phyloP scores from a whole-genome alignment of 768 basidiomycete species.

The Tulasnella calospora region DNA sequence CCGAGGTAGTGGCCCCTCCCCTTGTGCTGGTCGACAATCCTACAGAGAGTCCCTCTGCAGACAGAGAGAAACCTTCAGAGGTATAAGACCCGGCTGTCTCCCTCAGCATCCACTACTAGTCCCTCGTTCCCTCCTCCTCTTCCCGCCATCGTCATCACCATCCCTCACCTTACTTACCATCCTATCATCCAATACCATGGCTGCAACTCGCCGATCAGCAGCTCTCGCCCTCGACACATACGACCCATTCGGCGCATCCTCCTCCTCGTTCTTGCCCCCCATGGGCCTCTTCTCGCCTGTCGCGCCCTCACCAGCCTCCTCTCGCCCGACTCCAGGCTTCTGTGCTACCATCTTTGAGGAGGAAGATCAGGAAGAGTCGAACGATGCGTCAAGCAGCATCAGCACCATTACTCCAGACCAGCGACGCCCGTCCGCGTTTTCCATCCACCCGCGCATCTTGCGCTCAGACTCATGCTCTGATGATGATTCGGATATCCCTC shows the following conservation, averaged over 20 bases:
- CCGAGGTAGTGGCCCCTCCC: neutral
- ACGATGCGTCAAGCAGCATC: neutral
- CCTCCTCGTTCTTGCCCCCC: conserved; percentile 19
- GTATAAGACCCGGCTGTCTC: neutral
- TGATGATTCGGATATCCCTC: conserved; percentile 12
- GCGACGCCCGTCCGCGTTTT: neutral
- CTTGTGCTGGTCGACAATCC: neutral
- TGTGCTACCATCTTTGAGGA: conserved; percentile 24
- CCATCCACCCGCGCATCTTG: conserved; percentile 21
- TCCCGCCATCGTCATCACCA: neutral
- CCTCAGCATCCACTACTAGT: neutral
- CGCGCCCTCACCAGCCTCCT: neutral
- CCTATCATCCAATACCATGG: neutral
- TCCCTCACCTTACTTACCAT: neutral
- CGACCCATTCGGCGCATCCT: conserved; percentile 21
- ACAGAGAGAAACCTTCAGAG: neutral
- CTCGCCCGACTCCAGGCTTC: neutral
- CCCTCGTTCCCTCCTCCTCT: neutral
- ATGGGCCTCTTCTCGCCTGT: conserved; percentile 19
- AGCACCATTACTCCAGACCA: neutral
- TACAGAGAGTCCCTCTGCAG: neutral
- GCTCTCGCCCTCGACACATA: conserved; percentile 10
- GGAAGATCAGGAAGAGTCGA: conserved; percentile 22
- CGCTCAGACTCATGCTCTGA: conserved; percentile 19
- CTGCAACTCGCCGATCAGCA: neutral